These are phyloP conservation scores for Phialophora tarda DNA, from an alignment of 2,329 filamentous ascomycete genomes.

Conservation along the genomic window DNA sequence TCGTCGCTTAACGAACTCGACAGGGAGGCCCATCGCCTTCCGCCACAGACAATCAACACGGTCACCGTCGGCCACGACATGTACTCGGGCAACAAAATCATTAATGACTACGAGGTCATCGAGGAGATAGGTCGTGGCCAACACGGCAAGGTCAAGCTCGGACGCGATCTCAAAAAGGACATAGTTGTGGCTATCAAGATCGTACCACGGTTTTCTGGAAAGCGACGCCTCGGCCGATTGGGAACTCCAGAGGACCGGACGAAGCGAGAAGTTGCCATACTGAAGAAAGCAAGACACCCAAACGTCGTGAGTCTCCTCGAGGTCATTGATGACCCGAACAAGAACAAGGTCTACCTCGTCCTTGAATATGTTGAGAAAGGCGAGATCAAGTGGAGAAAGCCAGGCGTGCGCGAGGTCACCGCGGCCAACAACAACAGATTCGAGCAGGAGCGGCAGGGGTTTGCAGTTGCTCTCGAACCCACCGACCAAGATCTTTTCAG, in stretches of 20 bases:
- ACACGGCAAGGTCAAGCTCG: constrained; percentile 97
- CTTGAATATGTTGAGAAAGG: constrained; percentile 93
- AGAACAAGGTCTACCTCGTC: constrained; percentile 98
- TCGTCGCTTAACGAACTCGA: constrained; percentile 49
- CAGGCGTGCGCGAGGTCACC: constrained; percentile 82
- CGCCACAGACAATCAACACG: constrained; percentile 86
- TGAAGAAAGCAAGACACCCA: constrained; percentile 97
- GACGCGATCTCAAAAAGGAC: constrained; percentile 75
- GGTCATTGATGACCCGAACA: constrained; percentile 94
- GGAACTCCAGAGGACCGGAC: constrained; percentile 74
- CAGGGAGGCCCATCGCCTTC: constrained; percentile 72
- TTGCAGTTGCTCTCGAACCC: constrained; percentile 68
- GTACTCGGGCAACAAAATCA: constrained; percentile 88
- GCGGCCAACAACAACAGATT: constrained; percentile 80
- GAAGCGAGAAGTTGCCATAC: constrained; percentile 94
- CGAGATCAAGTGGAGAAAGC: constrained; percentile 92
- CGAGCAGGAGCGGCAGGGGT: constrained; percentile 74
- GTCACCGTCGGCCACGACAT: constrained; percentile 88
- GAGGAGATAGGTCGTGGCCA: constrained; percentile 95
- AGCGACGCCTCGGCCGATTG: constrained; percentile 79
- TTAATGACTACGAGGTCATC: constrained; percentile 97
- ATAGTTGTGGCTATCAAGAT: constrained; percentile 97
- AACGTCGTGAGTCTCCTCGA: constrained; percentile 95
- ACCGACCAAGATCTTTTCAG: constrained; percentile 52
- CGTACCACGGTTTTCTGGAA: constrained; percentile 93